Conservation (phyloP, 2,329 filamentous ascomycete genomes). For the Sporothrix brasiliensis region DNA sequence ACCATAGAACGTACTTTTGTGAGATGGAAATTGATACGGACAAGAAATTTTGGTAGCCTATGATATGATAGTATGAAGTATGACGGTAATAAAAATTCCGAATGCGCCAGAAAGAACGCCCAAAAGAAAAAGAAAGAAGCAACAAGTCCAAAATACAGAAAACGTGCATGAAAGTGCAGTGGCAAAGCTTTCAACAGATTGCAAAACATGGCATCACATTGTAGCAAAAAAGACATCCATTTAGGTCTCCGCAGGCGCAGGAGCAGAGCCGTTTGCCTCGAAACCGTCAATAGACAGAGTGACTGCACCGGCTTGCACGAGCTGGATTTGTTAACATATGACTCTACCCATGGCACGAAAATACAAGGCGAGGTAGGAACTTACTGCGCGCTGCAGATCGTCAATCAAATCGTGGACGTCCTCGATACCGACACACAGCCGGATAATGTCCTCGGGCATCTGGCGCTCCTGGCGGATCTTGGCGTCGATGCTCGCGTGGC, state of each 20-base stretch:
- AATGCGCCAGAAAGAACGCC: conserved; percentile 6
- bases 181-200: not conserved
- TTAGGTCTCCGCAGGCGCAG: conserved; percentile 14
- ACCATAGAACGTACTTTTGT: not conserved
- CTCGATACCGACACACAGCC: conserved; percentile 94
- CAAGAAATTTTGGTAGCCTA: not conserved
- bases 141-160: not conserved
- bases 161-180: not conserved
- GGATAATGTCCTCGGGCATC: conserved; percentile 95
- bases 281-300: conserved; percentile 83
- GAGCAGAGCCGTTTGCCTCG: conserved; percentile 55
- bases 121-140: no score
- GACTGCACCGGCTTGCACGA: conserved; percentile 93
- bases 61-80: not conserved
- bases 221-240: not conserved
- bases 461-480: conserved; percentile 87
- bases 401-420: conserved; percentile 90
- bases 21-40: no score
- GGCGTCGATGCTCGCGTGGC: conserved; percentile 95
- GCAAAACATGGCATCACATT: not conserved
- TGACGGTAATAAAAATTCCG: not conserved
- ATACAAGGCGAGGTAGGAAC: conserved; percentile 40
- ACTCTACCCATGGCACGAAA: not conserved
- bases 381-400: conserved; percentile 85
- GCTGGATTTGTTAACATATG: conserved; percentile 48